Evolutionary conservation across 768 basidiomycete genomes (phyloP), one percentile per base, ranked within the genome.

Genomic region (Paxillus involutus): DNA sequence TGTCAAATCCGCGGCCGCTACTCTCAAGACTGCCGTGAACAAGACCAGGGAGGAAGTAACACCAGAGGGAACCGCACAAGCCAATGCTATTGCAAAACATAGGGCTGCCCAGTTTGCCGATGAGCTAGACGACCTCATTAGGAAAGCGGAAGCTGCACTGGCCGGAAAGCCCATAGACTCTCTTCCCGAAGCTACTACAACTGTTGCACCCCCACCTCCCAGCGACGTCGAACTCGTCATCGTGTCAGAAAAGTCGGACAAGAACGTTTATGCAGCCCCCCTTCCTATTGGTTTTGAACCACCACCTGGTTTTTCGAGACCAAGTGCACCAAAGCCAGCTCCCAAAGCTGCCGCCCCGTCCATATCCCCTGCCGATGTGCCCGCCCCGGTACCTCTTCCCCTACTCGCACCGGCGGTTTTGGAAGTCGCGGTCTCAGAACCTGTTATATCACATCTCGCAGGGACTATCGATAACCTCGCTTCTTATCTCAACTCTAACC

Each of bases 211-310:
- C 10, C 55, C 63, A 11, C 58, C 67, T 14, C 60, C 47, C 36
- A 58, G 61, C 9, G 59, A 61, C 11, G 62, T 63, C 3, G 67
- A 69, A 16, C 47, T 71, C 17, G 44, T 70, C n/a, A 56, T 67
- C 17, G 51, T 64, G 45, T 50, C 62, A 3, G 66, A 66, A 26
- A 54, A 58, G 10, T 57, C 66, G 47, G 49, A 52, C 57, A 72
- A 73, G 29, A 73, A 74, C 43, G 47, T 67, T 6, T 96, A 96
- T 65, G 71, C 74, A 43, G 80, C 73, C 16, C 86, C 88, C 6
- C 77, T 98, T 21, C 97, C 96, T n/a, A 72, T 99, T 47, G 96
- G 94, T 12, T 92, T 91, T 68, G 94, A 98, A 70, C 92, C 89
- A 10, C 95, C 96, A 33, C 92, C 92, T 21, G 96, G 96, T 17